Evolutionary conservation across 169 alveolate species (phyloP).

Genomic region (Eimeria praecox): DNA sequence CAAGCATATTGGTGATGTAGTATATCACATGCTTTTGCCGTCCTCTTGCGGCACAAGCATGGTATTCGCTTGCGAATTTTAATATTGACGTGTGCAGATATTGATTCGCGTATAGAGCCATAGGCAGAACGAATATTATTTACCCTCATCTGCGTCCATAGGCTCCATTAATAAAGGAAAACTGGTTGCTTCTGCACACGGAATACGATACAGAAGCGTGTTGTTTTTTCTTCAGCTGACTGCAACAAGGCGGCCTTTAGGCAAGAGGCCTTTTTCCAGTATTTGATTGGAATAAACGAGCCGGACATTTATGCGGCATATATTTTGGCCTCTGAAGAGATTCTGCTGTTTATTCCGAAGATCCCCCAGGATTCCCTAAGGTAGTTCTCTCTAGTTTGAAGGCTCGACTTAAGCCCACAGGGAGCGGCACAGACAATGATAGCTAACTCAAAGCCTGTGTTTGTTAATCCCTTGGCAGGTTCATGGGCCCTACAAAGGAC

Average conservation of each 20-base stretch:
- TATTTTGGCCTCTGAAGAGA: constrained; percentile 2
- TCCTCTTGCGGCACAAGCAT: neutral
- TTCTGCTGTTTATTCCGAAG: constrained; percentile 61
- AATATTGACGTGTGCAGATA: neutral
- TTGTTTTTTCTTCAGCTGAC: constrained; percentile 55
- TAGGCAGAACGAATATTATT: neutral
- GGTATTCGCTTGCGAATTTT: neutral
- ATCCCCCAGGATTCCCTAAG: constrained; percentile 56
- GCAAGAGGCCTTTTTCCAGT: constrained; percentile 75
- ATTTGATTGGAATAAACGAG: constrained; percentile 74
- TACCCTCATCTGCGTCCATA: neutral
- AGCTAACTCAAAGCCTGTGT: neutral
- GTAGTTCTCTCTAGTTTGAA: neutral
- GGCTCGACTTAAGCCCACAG: neutral
- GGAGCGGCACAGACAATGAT: neutral
- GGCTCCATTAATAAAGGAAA: neutral
- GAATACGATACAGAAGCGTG: neutral
- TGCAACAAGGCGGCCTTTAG: constrained; percentile 75
- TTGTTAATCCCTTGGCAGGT: neutral
- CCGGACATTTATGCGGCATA: constrained; percentile 68
- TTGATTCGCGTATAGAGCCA: neutral
- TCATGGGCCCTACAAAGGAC: constrained; percentile 60
- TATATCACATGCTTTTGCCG: neutral
- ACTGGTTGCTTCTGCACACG: neutral
- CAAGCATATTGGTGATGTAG: neutral